A percentile compares a stretch with the other conserved stretches of the same genome.
Conservation (phyloP, 768 basidiomycete species). For the Mycena galopus region DNA sequence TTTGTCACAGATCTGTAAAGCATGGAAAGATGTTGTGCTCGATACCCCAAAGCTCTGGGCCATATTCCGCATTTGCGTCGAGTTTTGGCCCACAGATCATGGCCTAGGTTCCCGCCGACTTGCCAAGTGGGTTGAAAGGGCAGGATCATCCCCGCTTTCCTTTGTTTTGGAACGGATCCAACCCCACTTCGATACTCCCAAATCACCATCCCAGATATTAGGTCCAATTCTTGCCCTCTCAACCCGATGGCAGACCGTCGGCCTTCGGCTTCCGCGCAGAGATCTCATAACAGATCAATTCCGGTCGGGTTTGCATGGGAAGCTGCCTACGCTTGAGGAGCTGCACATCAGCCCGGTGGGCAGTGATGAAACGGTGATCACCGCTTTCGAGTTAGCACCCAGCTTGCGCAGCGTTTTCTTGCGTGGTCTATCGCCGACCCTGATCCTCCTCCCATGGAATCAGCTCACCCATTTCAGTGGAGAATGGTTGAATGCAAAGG, state of each 20-base stretch:
- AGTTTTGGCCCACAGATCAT: background rate
- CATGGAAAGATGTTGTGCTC: constrained; percentile 7
- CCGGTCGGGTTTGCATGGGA: no score
- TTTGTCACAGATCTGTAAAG: constrained; percentile 1
- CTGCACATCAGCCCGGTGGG: no score
- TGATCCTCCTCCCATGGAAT: constrained; percentile 8
- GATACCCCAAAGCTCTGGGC: constrained; percentile 8
- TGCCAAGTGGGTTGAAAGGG: background rate
- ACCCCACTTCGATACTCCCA: no score
- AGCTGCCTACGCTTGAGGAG: no score
- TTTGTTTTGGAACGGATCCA: background rate
- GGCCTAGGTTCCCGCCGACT: background rate
- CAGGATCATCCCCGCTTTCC: background rate
- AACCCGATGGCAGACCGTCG: no score
- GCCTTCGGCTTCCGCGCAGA: no score
- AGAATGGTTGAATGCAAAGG: background rate
- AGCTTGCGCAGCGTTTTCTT: background rate
- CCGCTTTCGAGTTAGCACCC: constrained; percentile 1
- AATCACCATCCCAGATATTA: no score
- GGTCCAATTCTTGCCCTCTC: no score
- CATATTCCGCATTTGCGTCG: background rate
- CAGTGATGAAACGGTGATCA: no score
- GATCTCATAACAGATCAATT: no score
- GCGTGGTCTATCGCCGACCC: background rate
- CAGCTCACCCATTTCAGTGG: constrained; percentile 21